phyloP scores from a whole-genome alignment of 768 basidiomycete species.

The Tricholoma hemisulphureum region DNA sequence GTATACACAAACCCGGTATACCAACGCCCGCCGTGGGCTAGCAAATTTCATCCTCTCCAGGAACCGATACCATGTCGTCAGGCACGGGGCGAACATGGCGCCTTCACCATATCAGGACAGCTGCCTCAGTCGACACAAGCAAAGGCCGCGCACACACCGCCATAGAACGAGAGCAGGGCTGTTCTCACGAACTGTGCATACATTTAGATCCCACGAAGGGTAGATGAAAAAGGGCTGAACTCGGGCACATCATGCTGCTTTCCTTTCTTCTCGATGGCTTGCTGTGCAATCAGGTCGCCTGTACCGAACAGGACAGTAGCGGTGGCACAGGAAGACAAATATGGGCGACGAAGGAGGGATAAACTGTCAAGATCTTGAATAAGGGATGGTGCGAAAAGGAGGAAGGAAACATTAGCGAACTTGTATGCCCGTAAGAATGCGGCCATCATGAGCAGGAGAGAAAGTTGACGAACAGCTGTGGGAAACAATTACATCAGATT shows the following conservation, averaged over 20 bases:
- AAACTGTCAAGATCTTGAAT: conserved; percentile 39
- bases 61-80: conserved; percentile 80
- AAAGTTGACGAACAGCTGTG: too few relatives aligned
- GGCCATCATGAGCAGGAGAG: too few relatives aligned
- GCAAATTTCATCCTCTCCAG: conserved; percentile 71
- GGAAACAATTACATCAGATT: too few relatives aligned
- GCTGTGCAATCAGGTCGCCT: conserved; percentile 85
- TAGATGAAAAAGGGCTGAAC: not conserved
- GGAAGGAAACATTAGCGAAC: conserved; percentile 21
- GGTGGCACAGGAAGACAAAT: conserved; percentile 61
- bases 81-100: conserved; percentile 72
- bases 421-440: conserved; percentile 38
- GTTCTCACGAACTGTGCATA: conserved; percentile 35
- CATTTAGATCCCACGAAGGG: not conserved
- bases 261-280: conserved; percentile 73
- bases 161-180: conserved; percentile 67
- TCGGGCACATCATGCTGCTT: conserved; percentile 69
- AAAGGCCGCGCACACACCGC: conserved; percentile 45
- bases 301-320: conserved; percentile 68
- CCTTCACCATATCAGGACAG: conserved; percentile 33
- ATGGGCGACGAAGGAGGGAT: conserved; percentile 57
- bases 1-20: conserved; percentile 54
- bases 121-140: not conserved
- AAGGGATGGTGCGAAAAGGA: not conserved
- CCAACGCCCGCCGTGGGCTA: conserved; percentile 53